Conservation (phyloP, 2,329 filamentous ascomycete genomes). For the Aspergillus alliaceus region DNA sequence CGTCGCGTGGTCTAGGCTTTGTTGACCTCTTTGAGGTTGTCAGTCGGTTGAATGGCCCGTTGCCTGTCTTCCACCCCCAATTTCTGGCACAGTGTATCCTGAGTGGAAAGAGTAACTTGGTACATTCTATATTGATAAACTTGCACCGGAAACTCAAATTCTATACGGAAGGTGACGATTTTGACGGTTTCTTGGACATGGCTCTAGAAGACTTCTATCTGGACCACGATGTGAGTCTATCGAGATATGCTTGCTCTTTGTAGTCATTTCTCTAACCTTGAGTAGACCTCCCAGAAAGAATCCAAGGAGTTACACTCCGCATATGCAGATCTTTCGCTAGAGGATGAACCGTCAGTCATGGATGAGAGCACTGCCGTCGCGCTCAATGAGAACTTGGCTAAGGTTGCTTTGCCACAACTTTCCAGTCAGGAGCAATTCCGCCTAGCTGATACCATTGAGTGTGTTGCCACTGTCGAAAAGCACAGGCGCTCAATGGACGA, state of each 20-base stretch:
- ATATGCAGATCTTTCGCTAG: slow-evolving; percentile 51
- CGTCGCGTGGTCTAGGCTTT: slow-evolving; percentile 48
- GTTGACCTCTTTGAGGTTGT: slow-evolving; percentile 80
- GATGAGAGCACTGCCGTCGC: slow-evolving; percentile 68
- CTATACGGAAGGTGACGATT: slow-evolving; percentile 73
- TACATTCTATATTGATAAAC: slow-evolving; percentile 70
- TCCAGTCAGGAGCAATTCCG: slow-evolving; percentile 85
- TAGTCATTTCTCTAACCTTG: slow-evolving; percentile 17
- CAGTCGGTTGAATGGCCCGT: slow-evolving; percentile 77
- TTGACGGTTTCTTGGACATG: slow-evolving; percentile 75
- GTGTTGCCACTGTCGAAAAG: slow-evolving; percentile 77
- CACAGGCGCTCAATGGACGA: slow-evolving; percentile 87
- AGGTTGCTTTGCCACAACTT: slow-evolving; percentile 72
- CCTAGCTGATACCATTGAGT: slow-evolving; percentile 80
- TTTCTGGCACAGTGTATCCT: slow-evolving; percentile 85
- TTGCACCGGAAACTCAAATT: slow-evolving; percentile 79
- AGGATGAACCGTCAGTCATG: slow-evolving; percentile 63
- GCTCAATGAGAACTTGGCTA: slow-evolving; percentile 76
- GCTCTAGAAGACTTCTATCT: slow-evolving; percentile 50
- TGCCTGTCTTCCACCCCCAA: slow-evolving; percentile 90
- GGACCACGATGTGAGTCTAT: slow-evolving; percentile 43
- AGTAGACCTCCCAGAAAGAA: slow-evolving; percentile 39
- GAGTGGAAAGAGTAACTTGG: slow-evolving; percentile 70
- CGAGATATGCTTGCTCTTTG: background rate
- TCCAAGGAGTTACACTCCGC: slow-evolving; percentile 53